Base-by-base conservation (phyloP, 2,329 filamentous ascomycete species). In the Neofusicoccum kwambonambiense region DNA sequence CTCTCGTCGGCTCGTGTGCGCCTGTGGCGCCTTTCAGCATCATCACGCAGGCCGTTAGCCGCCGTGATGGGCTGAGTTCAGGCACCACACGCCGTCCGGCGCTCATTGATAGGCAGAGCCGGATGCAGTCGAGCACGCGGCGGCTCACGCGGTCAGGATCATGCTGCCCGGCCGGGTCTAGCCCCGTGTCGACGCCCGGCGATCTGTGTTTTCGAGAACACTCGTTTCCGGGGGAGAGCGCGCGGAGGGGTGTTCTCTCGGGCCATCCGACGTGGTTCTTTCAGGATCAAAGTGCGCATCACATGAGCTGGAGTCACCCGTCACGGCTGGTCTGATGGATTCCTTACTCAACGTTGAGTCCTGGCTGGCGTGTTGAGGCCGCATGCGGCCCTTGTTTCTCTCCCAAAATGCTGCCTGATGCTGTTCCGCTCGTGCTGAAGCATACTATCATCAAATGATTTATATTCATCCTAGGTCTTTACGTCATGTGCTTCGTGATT, bases 401-500 rank as follows among this genome's bases (percentile, higher is more conserved):
- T 31, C 27, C 27, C 27, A 2, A 31, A 31, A 5, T 31, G 27
- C 27, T 31, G 27, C 27, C 27, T 7, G 27, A 5, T 31, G 27
- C 27, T 31, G 6, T 31, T 31, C 27, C 7, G 27, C 27, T 31
- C 27, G 27, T 31, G 4, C 27, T 31, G 6, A 31, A 31, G 27
- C 27, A 7, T 31, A 31, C 27, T 31, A 31, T 31, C 27, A 31
- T 31, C 27, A 31, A 31, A 31, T 31, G 27, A 7, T 31, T 31
- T 31, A 31, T 31, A 31, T 31, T 31, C 27, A 7, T 60, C 42
- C 42, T 15, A 47, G 31, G 27, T 60, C 31, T 47, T 60, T 60
- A 22, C 42, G 56, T 60, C 56, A 60, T 60, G n/a, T 60, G 34
- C 56, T 13, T 60, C 56, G 56, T 60, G 31, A 27, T 60, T 37